These are phyloP conservation scores for Suhomyces vadensis DNA, from an alignment of 805 yeast genomes.

Conservation along the genomic window DNA sequence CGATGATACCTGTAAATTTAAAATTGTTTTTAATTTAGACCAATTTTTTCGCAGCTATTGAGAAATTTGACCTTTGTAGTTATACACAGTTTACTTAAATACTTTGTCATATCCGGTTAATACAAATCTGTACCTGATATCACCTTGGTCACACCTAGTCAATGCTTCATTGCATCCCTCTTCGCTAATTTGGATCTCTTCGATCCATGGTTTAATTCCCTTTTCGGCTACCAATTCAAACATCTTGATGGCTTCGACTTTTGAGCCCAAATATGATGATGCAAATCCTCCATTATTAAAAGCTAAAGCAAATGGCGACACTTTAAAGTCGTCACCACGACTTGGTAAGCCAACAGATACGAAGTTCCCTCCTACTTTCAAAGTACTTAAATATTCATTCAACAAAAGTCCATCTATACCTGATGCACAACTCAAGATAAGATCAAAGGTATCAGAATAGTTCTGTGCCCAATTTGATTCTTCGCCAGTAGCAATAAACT, in stretches of 20 bases:
- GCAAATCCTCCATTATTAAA: conserved; percentile 52
- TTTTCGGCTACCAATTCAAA: conserved; percentile 62
- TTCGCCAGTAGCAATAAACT: conserved; percentile 55
- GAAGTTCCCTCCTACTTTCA: conserved; percentile 60
- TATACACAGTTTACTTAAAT: too few species aligned
- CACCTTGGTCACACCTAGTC: conserved; percentile 53
- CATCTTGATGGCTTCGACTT: conserved; percentile 65
- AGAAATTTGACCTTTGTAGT: too few species aligned
- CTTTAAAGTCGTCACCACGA: conserved; percentile 40
- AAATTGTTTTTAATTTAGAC: too few species aligned
- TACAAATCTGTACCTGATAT: conserved; percentile 65
- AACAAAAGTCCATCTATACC: conserved; percentile 52
- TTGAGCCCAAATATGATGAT: conserved; percentile 61
- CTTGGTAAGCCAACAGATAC: conserved; percentile 69
- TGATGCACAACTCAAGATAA: conserved; percentile 55
- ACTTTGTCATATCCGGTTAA: conserved; percentile 56
- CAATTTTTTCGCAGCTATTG: too few species aligned
- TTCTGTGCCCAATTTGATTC: conserved; percentile 41
- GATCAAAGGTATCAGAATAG: conserved; percentile 43
- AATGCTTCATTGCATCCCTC: conserved; percentile 56
- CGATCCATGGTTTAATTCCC: conserved; percentile 62
- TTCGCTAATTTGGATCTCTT: conserved; percentile 54
- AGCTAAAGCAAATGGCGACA: conserved; percentile 55
- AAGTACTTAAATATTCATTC: conserved; percentile 44
- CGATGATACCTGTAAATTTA: too few species aligned